Evolutionary conservation across 2,329 filamentous ascomycete genomes (phyloP).

Genomic region (Talaromyces sp.): DNA sequence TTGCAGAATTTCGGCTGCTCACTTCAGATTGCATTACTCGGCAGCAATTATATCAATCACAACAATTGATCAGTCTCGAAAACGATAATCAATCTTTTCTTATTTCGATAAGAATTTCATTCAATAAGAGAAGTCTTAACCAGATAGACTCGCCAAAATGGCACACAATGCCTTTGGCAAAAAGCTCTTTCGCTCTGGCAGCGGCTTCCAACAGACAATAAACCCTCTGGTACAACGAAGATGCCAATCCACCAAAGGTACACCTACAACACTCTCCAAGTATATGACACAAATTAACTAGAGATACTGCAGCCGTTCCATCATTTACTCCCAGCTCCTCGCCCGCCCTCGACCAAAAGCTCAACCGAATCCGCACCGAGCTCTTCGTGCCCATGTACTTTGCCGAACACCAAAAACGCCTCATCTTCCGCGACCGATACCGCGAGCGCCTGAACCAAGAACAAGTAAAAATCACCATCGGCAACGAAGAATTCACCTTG

Average conservation of each 20-base stretch:
- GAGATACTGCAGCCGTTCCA: constrained; percentile 31
- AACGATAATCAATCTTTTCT: neutral
- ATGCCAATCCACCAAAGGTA: constrained; percentile 32
- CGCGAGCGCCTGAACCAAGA: constrained; percentile 36
- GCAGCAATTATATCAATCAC: neutral
- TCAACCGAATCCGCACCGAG: constrained; percentile 41
- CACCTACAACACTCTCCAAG: neutral
- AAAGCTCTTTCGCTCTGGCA: constrained; percentile 38
- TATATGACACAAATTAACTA: neutral
- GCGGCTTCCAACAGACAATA: constrained; percentile 31
- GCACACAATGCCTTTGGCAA: constrained; percentile 38
- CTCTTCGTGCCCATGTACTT: constrained; percentile 45
- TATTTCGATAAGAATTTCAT: too few relatives aligned
- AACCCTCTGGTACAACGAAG: constrained; percentile 31
- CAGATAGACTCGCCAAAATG: constrained; percentile 26
- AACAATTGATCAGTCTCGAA: neutral
- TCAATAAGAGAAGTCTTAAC: too few relatives aligned
- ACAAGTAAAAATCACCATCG: constrained; percentile 40
- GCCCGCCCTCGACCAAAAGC: constrained; percentile 39
- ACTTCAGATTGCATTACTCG: neutral
- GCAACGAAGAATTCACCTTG: constrained; percentile 38
- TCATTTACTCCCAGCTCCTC: constrained; percentile 39
- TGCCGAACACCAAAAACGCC: constrained; percentile 33
- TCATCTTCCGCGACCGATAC: constrained; percentile 39
- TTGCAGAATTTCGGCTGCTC: constrained; percentile 34